phyloP scores from a whole-genome alignment of 2,329 filamentous ascomycete species.

The Aureobasidium sp. region DNA sequence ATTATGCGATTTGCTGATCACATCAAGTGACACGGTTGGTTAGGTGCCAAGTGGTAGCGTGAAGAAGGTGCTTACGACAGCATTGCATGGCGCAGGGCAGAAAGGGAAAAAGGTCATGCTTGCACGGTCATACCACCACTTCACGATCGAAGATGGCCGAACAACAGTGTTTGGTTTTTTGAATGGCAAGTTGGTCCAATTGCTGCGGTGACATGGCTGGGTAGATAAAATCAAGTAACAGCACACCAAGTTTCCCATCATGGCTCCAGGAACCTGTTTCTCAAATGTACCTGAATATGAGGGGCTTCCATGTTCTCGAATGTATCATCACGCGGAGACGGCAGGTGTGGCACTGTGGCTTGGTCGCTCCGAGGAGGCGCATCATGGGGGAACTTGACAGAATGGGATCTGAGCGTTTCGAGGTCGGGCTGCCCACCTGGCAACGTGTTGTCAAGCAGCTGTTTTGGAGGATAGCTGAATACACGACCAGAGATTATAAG shows the following conservation, averaged over 20 bases:
- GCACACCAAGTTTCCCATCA: background rate
- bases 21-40: background rate
- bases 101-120: constrained; percentile 1
- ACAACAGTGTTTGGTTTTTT: background rate
- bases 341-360: constrained; percentile 11
- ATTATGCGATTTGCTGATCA: background rate
- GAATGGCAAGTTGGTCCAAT: background rate
- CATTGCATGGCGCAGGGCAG: background rate
- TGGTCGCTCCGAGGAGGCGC: constrained; percentile 6
- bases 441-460: constrained; percentile 4
- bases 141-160: background rate
- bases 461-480: background rate
- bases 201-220: background rate
- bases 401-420: background rate
- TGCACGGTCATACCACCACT: background rate
- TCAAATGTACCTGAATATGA: background rate
- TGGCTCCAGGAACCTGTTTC: background rate
- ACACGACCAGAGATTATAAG: background rate
- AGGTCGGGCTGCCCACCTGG: constrained; percentile 2
- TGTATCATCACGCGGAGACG: constrained; percentile 4
- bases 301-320: background rate
- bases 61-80: constrained; percentile 1
- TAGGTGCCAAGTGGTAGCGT: background rate
- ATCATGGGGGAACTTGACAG: background rate
- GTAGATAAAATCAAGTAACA: background rate